Evolutionary conservation across 495 filamentous ascomycete species (phyloP).

Genomic region (Xylaria longipes): DNA sequence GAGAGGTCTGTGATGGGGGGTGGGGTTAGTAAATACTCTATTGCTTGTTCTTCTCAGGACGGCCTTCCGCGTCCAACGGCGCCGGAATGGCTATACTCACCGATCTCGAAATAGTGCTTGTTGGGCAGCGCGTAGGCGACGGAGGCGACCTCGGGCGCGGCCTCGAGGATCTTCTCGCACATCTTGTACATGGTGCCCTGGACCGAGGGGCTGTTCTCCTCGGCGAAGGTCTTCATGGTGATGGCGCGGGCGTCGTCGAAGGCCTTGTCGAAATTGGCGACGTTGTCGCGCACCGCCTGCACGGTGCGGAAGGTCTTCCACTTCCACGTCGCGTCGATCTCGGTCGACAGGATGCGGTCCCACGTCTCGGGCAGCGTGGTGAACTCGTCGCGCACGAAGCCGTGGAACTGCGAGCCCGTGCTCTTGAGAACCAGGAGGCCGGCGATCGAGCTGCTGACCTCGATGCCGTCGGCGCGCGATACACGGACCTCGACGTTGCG

Average conservation of each 20-base stretch:
- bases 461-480: constrained; percentile 64
- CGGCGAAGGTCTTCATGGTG: constrained; percentile 91
- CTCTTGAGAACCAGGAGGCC: constrained; percentile 91
- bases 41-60: not conserved
- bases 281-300: constrained; percentile 68
- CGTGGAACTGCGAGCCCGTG: constrained; percentile 96
- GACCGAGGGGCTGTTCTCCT: constrained; percentile 88
- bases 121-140: constrained; percentile 90
- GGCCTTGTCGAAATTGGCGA: constrained; percentile 75
- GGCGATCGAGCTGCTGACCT: constrained; percentile 71
- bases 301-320: constrained; percentile 76
- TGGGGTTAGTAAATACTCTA: constrained; percentile 6
- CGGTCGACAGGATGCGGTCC: constrained; percentile 94
- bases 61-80: not conserved
- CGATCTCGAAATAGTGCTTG: constrained; percentile 98
- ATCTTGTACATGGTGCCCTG: constrained; percentile 99
- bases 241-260: constrained; percentile 78
- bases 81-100: constrained; percentile 57
- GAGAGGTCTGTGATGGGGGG: constrained; percentile 69
- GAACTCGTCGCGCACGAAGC: constrained; percentile 90
- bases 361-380: constrained; percentile 88
- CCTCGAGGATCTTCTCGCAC: constrained; percentile 83
- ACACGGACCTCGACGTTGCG: constrained; percentile 73
- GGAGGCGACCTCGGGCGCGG: constrained; percentile 70
- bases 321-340: constrained; percentile 83